A percentile compares a stretch with the other conserved stretches of the same genome.
phyloP scores from a whole-genome alignment of 768 basidiomycete genomes.

The Suillus discolor region DNA sequence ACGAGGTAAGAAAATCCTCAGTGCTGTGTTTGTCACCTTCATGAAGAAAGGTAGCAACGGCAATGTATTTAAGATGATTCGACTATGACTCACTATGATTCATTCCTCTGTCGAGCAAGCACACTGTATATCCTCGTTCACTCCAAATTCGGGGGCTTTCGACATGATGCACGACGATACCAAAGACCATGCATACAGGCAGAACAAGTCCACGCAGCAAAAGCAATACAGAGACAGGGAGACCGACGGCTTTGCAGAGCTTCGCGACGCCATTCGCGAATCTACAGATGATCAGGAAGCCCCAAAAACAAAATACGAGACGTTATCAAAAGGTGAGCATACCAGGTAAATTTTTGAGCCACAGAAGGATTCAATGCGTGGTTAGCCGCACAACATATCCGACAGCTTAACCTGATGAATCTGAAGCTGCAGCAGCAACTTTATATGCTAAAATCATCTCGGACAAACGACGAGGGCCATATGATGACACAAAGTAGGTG shows the following conservation, averaged over 20 bases:
- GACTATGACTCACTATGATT: background rate
- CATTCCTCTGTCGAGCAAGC: background rate
- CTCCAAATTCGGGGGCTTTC: background rate
- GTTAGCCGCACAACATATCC: background rate
- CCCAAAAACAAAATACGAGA: background rate
- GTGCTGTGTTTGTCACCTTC: conserved; percentile 3
- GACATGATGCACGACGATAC: background rate
- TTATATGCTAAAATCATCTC: background rate
- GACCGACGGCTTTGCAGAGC: background rate
- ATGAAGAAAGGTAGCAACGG: background rate
- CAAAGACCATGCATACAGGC: background rate
- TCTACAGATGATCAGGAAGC: background rate
- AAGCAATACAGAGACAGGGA: conserved; percentile 6
- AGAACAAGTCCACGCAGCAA: conserved; percentile 1
- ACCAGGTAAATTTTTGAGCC: background rate
- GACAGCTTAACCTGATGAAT: background rate
- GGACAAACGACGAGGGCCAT: background rate
- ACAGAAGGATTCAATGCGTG: background rate
- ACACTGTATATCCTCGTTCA: background rate
- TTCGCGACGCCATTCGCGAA: conserved; percentile 3
- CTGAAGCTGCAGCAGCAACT: background rate
- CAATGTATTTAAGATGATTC: background rate
- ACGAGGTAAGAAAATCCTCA: background rate
- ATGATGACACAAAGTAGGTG: background rate
- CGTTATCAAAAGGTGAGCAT: background rate